Evolutionary conservation across 768 basidiomycete species (phyloP).

Genomic region (Amylocystis lapponica): DNA sequence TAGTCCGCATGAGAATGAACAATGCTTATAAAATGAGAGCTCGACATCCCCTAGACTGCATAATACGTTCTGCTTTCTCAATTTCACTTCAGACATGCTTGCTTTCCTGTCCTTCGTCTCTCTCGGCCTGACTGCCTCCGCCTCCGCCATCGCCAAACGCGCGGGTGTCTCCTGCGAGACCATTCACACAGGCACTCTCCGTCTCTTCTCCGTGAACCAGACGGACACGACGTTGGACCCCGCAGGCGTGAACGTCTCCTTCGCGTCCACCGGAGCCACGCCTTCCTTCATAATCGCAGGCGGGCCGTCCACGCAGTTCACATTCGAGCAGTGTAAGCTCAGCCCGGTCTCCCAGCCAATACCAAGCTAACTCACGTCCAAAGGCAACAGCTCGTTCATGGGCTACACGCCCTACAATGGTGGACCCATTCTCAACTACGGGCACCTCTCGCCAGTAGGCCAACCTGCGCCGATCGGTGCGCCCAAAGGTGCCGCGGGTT

Average conservation of each 20-base stretch:
- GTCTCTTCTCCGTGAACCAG: not conserved
- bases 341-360: not conserved
- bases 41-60: too few relatives aligned
- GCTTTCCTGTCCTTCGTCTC: not conserved
- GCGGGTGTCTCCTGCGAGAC: not conserved
- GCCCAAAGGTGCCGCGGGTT: too few relatives aligned
- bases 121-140: not conserved
- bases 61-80: too few relatives aligned
- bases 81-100: not conserved
- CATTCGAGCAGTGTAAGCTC: not conserved
- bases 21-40: too few relatives aligned
- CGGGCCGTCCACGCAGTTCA: not conserved
- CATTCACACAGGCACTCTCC: not conserved
- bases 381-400: not conserved
- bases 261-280: not conserved
- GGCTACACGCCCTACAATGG: not conserved
- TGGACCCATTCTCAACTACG: not conserved
- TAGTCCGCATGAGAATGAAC: too few relatives aligned
- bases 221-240: too few relatives aligned
- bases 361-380: not conserved
- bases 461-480: not conserved
- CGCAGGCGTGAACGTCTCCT: not conserved
- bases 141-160: not conserved
- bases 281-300: not conserved
- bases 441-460: not conserved